Base-by-base conservation (phyloP, 768 basidiomycete genomes). In the Psilocybe cyanescens region DNA sequence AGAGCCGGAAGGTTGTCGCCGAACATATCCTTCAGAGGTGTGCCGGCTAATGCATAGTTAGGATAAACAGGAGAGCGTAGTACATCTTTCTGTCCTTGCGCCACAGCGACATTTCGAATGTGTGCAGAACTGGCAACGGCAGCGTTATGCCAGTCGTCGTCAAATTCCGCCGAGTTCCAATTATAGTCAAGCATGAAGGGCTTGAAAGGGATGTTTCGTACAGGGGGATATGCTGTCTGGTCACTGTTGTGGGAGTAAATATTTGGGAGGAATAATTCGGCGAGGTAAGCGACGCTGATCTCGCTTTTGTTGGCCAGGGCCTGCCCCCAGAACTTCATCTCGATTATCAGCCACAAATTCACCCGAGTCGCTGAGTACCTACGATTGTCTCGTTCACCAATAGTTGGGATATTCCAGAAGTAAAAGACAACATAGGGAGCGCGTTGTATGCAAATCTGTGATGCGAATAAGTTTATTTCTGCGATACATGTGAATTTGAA, bases 11-110 rank as follows among this genome's bases (percentile, higher is more conserved):
- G 48, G 61, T 87, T 83, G 2, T 47, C 64, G 1, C 84, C 86
- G 63, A 84, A 88, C 35, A 90, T 75, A 11, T 71, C 64, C 57
- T 79, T 73, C 39, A 86, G 57, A 3, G 85, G 79, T 7, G 86
- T 87, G 51, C 78, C 80, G 41, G 65, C 71, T 6, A 83, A 71
- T 7, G 88, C 86, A 63, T 89, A 87, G 70, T 91, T 90, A 16
- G 78, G 75, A 45, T 67, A 67, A 4, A 47, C 41, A 2, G 63
- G 51, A 1, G 62, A 50, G 31, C 50, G 19, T 5, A 11, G 63
- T 82, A 84, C 58, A 74, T 73, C 71, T 14, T 47, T 61, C 67
- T 78, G 75, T 29, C 78, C 78, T 57, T 74, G 64, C 8, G 66
- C 59, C 5, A 74, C 58, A 4, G 74, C 75, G 6, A 75, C 71